Percentiles rank a stretch among this genome's conserved stretches.
Evolutionary conservation across 2,329 filamentous ascomycete species (phyloP).

Genomic region (Apiospora sp.): DNA sequence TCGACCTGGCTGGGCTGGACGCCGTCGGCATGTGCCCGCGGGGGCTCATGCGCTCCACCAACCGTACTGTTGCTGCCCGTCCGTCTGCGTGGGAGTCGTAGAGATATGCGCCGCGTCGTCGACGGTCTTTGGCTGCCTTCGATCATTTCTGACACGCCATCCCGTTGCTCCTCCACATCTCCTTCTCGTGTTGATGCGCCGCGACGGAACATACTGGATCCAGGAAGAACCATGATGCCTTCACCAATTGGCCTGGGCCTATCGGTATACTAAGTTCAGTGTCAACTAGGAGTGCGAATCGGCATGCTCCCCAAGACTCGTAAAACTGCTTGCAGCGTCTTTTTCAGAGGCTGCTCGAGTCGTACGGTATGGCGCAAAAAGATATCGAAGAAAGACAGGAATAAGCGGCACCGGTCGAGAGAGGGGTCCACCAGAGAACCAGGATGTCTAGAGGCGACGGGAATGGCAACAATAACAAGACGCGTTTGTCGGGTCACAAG

Average conservation of each 20-base stretch:
- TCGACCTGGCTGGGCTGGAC: constrained; percentile 40
- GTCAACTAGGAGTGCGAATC: constrained; percentile 1
- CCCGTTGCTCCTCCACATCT: constrained; percentile 22
- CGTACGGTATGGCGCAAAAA: neutral
- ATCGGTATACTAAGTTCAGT: neutral
- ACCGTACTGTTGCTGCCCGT: neutral
- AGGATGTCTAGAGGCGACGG: too few species aligned
- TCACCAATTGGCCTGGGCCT: constrained; percentile 14
- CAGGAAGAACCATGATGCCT: constrained; percentile 26
- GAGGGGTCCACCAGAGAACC: neutral
- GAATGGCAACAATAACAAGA: constrained; percentile 14
- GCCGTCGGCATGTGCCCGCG: constrained; percentile 22
- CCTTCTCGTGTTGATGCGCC: constrained; percentile 11
- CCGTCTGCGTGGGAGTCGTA: constrained; percentile 11
- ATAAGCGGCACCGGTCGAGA: neutral
- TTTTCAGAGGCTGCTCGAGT: constrained; percentile 12
- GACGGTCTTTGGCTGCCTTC: neutral
- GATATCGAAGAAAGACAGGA: neutral
- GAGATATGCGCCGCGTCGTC: constrained; percentile 1
- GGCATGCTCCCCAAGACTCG: constrained; percentile 3
- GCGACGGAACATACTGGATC: constrained; percentile 24
- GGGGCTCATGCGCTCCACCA: neutral
- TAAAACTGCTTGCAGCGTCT: neutral
- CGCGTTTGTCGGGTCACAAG: neutral
- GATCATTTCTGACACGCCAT: neutral